Evolutionary conservation across 2,329 filamentous ascomycete species (phyloP).

Genomic region (Orbilia ellipsospora): DNA sequence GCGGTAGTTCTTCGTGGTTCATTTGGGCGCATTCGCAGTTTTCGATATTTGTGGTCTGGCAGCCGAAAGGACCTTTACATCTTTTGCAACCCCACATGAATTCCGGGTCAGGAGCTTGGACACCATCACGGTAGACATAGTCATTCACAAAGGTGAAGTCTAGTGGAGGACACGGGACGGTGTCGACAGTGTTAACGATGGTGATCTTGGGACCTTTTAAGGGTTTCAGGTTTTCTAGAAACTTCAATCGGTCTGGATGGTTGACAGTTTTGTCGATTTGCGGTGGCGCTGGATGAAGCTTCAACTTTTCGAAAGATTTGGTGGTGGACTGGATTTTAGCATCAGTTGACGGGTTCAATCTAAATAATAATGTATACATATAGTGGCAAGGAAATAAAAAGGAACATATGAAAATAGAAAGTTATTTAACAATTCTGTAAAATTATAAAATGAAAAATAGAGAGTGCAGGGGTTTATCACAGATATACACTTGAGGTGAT

Average conservation of each 20-base stretch:
- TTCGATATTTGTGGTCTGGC: constrained; percentile 66
- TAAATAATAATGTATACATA: not conserved
- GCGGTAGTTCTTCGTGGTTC: constrained; percentile 37
- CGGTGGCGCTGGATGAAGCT: constrained; percentile 3
- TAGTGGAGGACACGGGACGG: constrained; percentile 68
- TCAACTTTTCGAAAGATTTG: constrained; percentile 20
- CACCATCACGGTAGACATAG: constrained; percentile 71
- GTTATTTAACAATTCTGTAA: not conserved
- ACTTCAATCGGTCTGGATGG: constrained; percentile 56
- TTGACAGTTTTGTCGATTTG: constrained; percentile 16
- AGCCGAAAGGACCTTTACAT: constrained; percentile 64
- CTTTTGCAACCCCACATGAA: constrained; percentile 75
- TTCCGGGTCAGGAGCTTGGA: constrained; percentile 70
- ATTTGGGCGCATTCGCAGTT: constrained; percentile 74
- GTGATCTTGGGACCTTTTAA: constrained; percentile 67
- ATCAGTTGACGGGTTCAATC: not conserved
- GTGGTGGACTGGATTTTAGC: constrained; percentile 9
- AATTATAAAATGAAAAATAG: not conserved
- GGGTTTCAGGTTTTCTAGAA: constrained; percentile 55
- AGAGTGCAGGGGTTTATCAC: not conserved
- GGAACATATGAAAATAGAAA: not conserved
- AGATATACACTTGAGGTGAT: not conserved
- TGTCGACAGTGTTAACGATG: constrained; percentile 73
- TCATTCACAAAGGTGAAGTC: constrained; percentile 76
- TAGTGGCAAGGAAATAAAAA: not conserved